These are phyloP conservation scores for Ceratobasidium sp. DNA, from an alignment of 1,284 basidiomycete genomes.

Conservation along the genomic window DNA sequence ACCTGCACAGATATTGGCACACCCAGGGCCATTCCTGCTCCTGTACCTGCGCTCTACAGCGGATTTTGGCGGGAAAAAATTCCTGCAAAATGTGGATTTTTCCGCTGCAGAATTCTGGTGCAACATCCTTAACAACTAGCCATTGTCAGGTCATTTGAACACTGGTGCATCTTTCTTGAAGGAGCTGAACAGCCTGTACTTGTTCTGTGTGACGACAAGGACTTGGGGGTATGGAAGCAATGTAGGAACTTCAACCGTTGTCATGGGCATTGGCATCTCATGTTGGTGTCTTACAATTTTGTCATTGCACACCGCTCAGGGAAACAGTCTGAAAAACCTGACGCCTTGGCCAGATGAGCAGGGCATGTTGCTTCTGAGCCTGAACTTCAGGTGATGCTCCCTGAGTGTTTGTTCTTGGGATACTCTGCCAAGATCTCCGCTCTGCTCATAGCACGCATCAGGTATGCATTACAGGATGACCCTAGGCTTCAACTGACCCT, in stretches of 20 bases:
- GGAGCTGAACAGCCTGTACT: conserved; percentile 39
- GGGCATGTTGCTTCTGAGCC: conserved; percentile 28
- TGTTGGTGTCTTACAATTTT: conserved; percentile 44
- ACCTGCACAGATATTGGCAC: no score
- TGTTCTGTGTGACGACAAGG: conserved; percentile 45
- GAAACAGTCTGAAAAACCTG: conserved; percentile 43
- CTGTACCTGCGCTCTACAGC: no score
- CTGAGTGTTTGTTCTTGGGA: background rate
- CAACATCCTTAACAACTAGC: conserved; percentile 49
- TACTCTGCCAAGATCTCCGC: background rate
- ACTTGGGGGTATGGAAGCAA: conserved; percentile 46
- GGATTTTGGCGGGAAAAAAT: no score
- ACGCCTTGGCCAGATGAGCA: conserved; percentile 45
- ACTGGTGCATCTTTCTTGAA: conserved; percentile 47
- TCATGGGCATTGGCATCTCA: conserved; percentile 46
- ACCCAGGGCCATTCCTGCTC: no score
- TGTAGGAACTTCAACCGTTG: conserved; percentile 42
- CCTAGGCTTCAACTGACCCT: background rate
- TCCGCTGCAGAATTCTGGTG: no score
- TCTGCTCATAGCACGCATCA: background rate
- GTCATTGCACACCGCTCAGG: conserved; percentile 46
- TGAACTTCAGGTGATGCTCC: background rate
- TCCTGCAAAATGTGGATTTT: no score
- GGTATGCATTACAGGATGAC: background rate
- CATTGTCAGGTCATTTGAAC: conserved; percentile 37